phyloP scores from a whole-genome alignment of 1,284 basidiomycete species.

The Ustilago loliicola region DNA sequence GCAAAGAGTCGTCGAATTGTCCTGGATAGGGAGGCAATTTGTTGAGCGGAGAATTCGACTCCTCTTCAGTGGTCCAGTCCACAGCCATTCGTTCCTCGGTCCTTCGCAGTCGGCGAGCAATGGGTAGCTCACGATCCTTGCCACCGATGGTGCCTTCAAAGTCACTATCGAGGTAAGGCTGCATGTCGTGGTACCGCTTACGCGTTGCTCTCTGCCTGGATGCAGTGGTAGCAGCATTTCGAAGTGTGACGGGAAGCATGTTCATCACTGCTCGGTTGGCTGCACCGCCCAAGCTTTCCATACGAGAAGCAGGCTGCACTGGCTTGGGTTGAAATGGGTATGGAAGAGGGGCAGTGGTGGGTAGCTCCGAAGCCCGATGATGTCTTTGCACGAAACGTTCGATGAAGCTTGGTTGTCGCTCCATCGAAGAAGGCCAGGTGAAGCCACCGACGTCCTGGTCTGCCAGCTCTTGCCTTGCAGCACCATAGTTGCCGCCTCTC shows the following conservation, averaged over 20 bases:
- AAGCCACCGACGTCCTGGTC: conserved; percentile 40
- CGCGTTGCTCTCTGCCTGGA: conserved; percentile 37
- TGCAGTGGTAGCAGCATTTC: conserved; percentile 43
- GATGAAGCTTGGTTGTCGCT: conserved; percentile 51
- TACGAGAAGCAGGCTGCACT: conserved; percentile 37
- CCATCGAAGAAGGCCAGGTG: conserved; percentile 30
- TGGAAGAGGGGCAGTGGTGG: conserved; percentile 26
- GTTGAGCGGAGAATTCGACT: conserved; percentile 28
- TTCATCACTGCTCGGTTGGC: conserved; percentile 46
- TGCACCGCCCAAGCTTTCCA: conserved; percentile 40
- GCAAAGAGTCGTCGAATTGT: conserved; percentile 2
- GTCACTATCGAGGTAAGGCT: conserved; percentile 54
- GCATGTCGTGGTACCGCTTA: conserved; percentile 40
- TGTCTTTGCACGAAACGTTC: conserved; percentile 42
- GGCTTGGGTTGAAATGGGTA: conserved; percentile 33
- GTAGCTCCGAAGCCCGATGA: conserved; percentile 22
- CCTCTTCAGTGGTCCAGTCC: conserved; percentile 48
- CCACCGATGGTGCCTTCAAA: conserved; percentile 62
- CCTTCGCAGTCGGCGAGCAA: conserved; percentile 48
- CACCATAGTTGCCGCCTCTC: conserved; percentile 43
- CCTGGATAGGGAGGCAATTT: background rate
- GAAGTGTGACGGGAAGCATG: conserved; percentile 46
- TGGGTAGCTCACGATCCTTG: conserved; percentile 56
- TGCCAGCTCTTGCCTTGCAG: conserved; percentile 27
- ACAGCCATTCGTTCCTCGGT: conserved; percentile 44